Evolutionary conservation across 2,329 filamentous ascomycete genomes (phyloP).

Genomic region (Aspergillus jensenii): DNA sequence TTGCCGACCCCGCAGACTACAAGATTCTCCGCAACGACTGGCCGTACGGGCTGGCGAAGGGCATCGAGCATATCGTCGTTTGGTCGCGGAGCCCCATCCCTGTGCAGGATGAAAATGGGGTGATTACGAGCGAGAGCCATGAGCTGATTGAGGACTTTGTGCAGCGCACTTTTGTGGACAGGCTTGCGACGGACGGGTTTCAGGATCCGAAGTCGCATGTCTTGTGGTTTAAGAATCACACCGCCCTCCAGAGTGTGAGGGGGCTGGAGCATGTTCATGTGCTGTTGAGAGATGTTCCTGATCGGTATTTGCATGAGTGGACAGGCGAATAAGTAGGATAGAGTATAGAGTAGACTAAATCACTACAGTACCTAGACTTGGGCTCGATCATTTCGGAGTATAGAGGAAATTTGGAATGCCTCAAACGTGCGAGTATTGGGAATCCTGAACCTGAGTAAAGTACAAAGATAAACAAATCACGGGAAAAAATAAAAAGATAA

Average conservation of each 20-base stretch:
- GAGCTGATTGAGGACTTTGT: conserved; percentile 52
- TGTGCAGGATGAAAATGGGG: conserved; percentile 46
- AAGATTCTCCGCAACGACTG: conserved; percentile 62
- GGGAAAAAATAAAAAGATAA: not conserved
- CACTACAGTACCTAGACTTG: not conserved
- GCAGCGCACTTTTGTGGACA: conserved; percentile 48
- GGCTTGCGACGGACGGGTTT: conserved; percentile 38
- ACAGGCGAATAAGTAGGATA: conserved; percentile 32
- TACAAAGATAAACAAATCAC: conserved; percentile 5
- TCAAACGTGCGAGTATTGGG: conserved; percentile 17
- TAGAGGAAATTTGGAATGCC: not conserved
- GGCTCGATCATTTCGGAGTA: too few relatives aligned
- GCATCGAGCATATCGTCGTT: conserved; percentile 58
- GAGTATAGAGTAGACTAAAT: conserved; percentile 1
- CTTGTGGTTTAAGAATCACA: conserved; percentile 67
- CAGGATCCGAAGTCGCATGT: conserved; percentile 46
- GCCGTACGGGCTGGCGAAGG: conserved; percentile 59
- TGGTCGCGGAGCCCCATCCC: conserved; percentile 56
- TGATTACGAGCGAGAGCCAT: conserved; percentile 53
- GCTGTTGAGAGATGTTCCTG: conserved; percentile 50
- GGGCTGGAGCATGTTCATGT: conserved; percentile 60
- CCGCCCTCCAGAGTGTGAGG: conserved; percentile 59
- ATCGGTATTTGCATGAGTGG: conserved; percentile 46
- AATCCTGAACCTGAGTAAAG: conserved; percentile 17
- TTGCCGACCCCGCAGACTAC: conserved; percentile 56